Base-by-base conservation (phyloP, 257 asterid genomes). In the Gentiana macrophylla region DNA sequence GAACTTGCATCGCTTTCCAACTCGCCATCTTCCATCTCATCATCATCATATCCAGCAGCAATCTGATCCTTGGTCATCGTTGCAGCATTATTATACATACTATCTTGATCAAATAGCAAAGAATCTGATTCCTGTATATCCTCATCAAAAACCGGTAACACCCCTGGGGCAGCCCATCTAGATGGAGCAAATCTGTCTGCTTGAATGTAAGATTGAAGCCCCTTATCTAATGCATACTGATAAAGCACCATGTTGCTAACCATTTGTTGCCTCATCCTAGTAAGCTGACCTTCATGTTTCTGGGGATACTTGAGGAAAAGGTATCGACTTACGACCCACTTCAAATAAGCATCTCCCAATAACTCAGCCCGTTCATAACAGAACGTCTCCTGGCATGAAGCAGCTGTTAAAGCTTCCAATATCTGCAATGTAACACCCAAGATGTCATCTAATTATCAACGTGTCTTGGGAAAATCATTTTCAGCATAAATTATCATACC, bases 181-280 rank as follows among this genome's bases (percentile, higher is more conserved):
- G 97, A 83, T 51, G 97, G 97, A 72, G 98, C 83, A 73, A 92
- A 92, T 68, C 98, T 82, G 70, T 92, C 98, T 59, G 98, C 97
- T 79, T 92, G 98, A 66, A 92, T 88, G 70, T 81, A 92, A 4
- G 95, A 80, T 67, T 88, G 98, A 66, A 92, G 91, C 66, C 86
- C 99, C 83, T 74, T 88, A 61, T 58, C 69, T 69, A 88, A 63
- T 38, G 99, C 97, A 68, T 69, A 81, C 59, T 84, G 89, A 73
- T 88, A 88, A 4, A 88, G 77, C 37, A 84, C 94, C 75, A 81
- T 75, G 77, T 92, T 92, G 84, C 97, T 92, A 51, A 92, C 95
- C 94, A 88, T 85, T 73, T 85, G 94, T 70, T 92, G 94, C 67
- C 99, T 78, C 95, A 92, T 81, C 72, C 94, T 75, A 70, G 99